These are phyloP conservation scores for Theobroma cacao DNA, from an alignment of 345 rosid species.

Conservation along the genomic window DNA sequence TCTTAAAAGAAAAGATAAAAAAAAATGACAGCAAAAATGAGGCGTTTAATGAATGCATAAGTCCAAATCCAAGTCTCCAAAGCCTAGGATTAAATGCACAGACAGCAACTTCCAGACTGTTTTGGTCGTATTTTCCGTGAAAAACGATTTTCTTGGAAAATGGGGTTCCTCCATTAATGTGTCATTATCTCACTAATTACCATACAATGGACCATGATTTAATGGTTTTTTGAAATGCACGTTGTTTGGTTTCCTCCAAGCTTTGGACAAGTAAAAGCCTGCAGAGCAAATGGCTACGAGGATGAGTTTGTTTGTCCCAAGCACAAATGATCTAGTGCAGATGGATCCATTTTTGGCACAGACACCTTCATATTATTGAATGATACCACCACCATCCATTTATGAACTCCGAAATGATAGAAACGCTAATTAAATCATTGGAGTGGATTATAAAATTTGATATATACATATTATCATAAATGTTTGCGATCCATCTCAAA, in stretches of 20 bases:
- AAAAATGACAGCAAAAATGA: background rate
- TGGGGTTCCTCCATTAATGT: conserved; percentile 16
- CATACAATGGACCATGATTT: background rate
- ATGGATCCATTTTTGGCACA: background rate
- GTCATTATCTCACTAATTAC: conserved; percentile 28
- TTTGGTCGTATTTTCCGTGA: conserved; percentile 6
- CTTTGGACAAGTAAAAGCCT: conserved; percentile 28
- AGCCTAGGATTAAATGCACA: background rate
- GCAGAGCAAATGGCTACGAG: conserved; percentile 18
- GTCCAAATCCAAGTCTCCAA: background rate
- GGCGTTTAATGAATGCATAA: background rate
- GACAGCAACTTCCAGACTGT: background rate
- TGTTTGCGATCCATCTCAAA: too few relatives aligned
- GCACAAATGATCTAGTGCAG: background rate
- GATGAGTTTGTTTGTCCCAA: conserved; percentile 23
- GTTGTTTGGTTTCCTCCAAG: conserved; percentile 10
- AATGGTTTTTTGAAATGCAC: background rate
- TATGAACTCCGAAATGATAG: too few relatives aligned
- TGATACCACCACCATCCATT: background rate
- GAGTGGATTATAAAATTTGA: too few relatives aligned
- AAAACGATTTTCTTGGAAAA: conserved; percentile 25
- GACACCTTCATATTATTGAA: background rate
- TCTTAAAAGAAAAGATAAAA: too few relatives aligned
- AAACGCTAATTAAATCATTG: too few relatives aligned
- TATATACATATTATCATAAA: too few relatives aligned